Percentiles rank a stretch among this genome's conserved stretches.
phyloP scores from a whole-genome alignment of 106 monocot genomes.

The Dioscorea dumetorum region DNA sequence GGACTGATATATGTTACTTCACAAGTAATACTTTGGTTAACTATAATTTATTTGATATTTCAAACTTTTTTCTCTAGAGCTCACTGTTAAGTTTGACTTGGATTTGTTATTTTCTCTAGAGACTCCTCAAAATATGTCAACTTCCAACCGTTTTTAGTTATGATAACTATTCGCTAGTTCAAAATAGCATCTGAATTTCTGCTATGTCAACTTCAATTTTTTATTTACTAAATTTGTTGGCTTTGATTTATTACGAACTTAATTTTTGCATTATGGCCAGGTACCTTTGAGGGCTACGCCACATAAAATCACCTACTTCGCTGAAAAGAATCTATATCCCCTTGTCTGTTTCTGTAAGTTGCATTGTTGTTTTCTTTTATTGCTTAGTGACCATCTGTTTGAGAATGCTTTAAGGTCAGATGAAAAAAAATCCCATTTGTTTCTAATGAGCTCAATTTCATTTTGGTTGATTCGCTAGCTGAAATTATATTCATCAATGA shows the following conservation, averaged over 20 bases:
- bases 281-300: conserved; percentile 85
- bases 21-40: conserved; percentile 45
- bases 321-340: conserved; percentile 88
- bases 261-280: conserved; percentile 23
- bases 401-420: not conserved
- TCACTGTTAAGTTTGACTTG: not conserved
- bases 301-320: conserved; percentile 83
- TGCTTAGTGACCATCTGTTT: not conserved
- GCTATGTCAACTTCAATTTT: not conserved
- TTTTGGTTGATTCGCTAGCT: no score
- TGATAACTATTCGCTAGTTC: conserved; percentile 92
- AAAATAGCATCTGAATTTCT: conserved; percentile 29
- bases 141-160: conserved; percentile 74
- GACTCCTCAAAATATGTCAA: conserved; percentile 91
- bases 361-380: not conserved
- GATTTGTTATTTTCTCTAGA: conserved; percentile 27
- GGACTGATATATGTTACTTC: conserved; percentile 95
- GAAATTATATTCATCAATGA: no score
- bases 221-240: not conserved
- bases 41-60: not conserved
- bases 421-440: no score
- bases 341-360: conserved; percentile 87
- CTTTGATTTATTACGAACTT: not conserved
- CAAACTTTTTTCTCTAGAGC: not conserved
- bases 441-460: no score